Base-by-base conservation (phyloP, 1,139 yeast genomes). In the Diutina pseudorugosa region DNA sequence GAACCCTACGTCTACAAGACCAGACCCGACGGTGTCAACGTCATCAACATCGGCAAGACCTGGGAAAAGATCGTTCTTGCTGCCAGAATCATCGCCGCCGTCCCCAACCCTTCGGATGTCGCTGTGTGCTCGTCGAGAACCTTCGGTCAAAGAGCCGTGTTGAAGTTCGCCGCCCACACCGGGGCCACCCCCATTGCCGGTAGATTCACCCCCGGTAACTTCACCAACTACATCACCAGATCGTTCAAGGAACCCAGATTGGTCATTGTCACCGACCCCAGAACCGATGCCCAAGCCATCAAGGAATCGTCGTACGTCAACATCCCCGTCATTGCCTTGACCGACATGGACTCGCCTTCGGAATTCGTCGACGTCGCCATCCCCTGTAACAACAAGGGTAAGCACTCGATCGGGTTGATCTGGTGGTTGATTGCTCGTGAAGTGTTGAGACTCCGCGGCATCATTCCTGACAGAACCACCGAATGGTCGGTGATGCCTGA, bases 171-270 rank as follows among this genome's bases (percentile, higher is more conserved):
- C 74, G 89, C 96, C 69, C 98, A 94, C 93, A 91, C 98, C 68
- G 98, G 98, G 78, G 96, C 98, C 65, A 91, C 98, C 67, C 94
- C 98, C 76, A 91, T 94, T 79, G 98, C 98, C 68, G 98, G 98
- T 79, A 91, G 99, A 82, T 94, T 94, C 90, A 94, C 98, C 69
- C 99, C 99, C 79, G 99, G 99, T 87, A 85, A 88, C 83, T 94
- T 94, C 91, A 94, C 99, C 76, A 94, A 94, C 83, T 94, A 94
- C 83, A 93, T 91, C 83, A 94, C 98, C 79, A 94, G 98, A 80
- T 89, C 98, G 67, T 94, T 93, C 96, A 93, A 91, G 83, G 99
- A 94, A 82, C 99, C 99, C 84, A 89, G 98, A 83, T 85, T 94
- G 75, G 90, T 93, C 75, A 81, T 93, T 70, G 98, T 93, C 70